Percentiles rank a stretch among this genome's conserved stretches.
These are phyloP conservation scores for Leccinum griseonigrum DNA, from an alignment of 1,284 basidiomycete species.

Conservation along the genomic window DNA sequence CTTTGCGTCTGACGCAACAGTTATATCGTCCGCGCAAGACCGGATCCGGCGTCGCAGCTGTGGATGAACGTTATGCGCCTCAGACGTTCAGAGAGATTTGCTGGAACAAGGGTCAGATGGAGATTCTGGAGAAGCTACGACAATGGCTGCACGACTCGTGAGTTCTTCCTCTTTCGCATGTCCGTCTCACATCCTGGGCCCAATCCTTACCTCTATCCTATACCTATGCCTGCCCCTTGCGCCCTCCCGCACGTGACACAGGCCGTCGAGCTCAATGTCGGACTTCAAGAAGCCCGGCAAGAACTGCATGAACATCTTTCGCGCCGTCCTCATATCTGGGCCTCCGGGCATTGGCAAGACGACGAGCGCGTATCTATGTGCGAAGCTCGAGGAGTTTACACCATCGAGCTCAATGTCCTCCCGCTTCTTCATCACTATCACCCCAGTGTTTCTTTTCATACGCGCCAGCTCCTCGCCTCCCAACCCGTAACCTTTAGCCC, in stretches of 20 bases:
- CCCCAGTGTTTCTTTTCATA: no score
- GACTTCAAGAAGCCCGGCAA: slow-evolving; percentile 96
- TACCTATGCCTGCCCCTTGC: no score
- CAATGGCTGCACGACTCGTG: slow-evolving; percentile 89
- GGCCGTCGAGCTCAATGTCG: slow-evolving; percentile 69
- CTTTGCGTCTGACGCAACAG: neutral
- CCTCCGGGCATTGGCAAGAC: slow-evolving; percentile 98
- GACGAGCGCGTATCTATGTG: slow-evolving; percentile 91
- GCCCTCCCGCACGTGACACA: slow-evolving; percentile 30
- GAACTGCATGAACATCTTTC: slow-evolving; percentile 81
- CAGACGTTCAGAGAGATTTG: slow-evolving; percentile 87
- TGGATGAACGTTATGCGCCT: slow-evolving; percentile 98
- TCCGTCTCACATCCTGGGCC: neutral
- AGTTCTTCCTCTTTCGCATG: slow-evolving; percentile 19
- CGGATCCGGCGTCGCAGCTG: slow-evolving; percentile 61
- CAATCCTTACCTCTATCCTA: no score
- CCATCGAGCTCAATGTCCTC: slow-evolving; percentile 80
- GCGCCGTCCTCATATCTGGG: slow-evolving; percentile 89
- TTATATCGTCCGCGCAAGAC: slow-evolving; percentile 27
- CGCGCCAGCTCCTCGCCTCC: no score
- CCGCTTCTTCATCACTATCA: no score
- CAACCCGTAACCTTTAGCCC: no score
- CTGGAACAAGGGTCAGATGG: slow-evolving; percentile 90
- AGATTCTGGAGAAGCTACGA: slow-evolving; percentile 62
- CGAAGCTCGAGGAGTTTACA: slow-evolving; percentile 84